phyloP scores from a whole-genome alignment of 2,329 filamentous ascomycete species.

The Aspergillus melleus region DNA sequence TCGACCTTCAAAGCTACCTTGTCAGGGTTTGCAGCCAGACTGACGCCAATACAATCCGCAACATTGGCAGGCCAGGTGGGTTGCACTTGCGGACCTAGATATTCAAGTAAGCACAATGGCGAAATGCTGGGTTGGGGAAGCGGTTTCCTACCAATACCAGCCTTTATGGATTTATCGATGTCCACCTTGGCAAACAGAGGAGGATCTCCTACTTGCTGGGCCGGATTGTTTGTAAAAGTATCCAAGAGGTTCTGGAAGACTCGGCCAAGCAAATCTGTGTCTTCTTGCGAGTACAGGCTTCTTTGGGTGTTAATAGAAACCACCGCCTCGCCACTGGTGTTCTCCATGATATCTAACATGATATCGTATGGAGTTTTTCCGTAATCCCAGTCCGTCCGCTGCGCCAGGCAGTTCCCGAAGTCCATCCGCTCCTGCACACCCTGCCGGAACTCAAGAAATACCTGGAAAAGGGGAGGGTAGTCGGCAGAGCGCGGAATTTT shows the following conservation, averaged over 20 bases:
- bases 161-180: neutral
- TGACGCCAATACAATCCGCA: neutral
- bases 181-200: neutral
- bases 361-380: neutral
- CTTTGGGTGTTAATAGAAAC: neutral
- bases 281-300: neutral
- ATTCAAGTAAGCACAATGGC: neutral
- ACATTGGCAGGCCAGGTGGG: neutral
- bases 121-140: neutral
- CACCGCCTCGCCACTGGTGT: neutral
- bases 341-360: neutral
- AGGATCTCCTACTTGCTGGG: neutral
- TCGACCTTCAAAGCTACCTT: neutral
- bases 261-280: neutral
- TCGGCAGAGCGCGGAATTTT: slow-evolving; percentile 36
- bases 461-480: slow-evolving; percentile 51
- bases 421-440: slow-evolving; percentile 7
- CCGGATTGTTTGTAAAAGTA: neutral
- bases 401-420: neutral
- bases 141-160: neutral
- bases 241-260: neutral
- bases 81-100: neutral
- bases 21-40: neutral
- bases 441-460: slow-evolving; percentile 47
- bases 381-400: neutral